Conservation (phyloP, 2,329 filamentous ascomycete species). For the Diaporthe citri region DNA sequence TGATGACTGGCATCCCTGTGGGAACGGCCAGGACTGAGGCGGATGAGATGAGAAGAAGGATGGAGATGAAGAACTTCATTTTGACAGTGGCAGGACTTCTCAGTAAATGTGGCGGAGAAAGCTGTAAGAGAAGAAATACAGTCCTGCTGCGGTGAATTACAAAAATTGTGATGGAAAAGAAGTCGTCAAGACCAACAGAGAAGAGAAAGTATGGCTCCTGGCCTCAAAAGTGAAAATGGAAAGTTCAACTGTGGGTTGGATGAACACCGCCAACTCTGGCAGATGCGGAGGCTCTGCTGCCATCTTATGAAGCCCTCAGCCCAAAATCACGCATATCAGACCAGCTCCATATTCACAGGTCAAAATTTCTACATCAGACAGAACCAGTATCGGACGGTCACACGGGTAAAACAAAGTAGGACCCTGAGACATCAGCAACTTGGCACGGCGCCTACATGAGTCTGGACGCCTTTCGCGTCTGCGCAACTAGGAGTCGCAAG, state of each 20-base stretch:
- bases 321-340: conserved; percentile 21
- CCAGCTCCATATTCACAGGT: conserved; percentile 12
- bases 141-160: conserved; percentile 16
- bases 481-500: not conserved
- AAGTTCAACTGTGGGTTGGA: conserved; percentile 9
- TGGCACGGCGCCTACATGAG: conserved; percentile 28
- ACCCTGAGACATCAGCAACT: conserved; percentile 26
- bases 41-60: conserved; percentile 26
- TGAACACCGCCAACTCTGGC: not conserved
- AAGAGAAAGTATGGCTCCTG: conserved; percentile 23
- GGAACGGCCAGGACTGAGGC: conserved; percentile 26
- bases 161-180: not conserved
- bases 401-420: conserved; percentile 19
- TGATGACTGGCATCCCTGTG: conserved; percentile 13
- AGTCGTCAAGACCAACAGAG: conserved; percentile 12
- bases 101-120: too few relatives aligned
- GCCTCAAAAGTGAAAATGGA: not conserved
- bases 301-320: conserved; percentile 28
- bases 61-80: conserved; percentile 27
- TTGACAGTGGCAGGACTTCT: not conserved
- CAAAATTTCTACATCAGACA: conserved; percentile 27
- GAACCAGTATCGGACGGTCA: conserved; percentile 26
- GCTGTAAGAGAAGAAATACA: not conserved
- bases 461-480: conserved; percentile 12
- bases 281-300: conserved; percentile 7